Percentiles rank a stretch among this genome's conserved stretches.
phyloP scores from a whole-genome alignment of 2,329 filamentous ascomycete genomes.

The Colletotrichum paranaense region DNA sequence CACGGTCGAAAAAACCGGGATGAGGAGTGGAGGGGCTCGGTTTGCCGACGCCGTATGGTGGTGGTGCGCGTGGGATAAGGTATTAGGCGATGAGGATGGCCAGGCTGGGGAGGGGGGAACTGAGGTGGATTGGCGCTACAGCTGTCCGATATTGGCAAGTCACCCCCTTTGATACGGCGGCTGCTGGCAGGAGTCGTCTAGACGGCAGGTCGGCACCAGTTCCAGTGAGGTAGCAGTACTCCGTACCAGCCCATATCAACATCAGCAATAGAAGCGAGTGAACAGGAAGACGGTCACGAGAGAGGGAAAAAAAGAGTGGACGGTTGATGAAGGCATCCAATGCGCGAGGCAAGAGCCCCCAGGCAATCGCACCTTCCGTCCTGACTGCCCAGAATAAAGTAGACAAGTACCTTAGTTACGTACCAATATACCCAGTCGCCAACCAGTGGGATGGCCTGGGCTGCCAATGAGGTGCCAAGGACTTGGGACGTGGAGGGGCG shows the following conservation, averaged over 20 bases:
- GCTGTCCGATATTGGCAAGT: neutral
- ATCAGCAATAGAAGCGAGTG: neutral
- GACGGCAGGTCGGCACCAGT: neutral
- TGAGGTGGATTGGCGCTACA: constrained; percentile 1
- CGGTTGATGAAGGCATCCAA: neutral
- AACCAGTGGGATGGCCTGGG: neutral
- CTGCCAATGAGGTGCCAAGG: constrained; percentile 7
- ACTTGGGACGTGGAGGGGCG: neutral
- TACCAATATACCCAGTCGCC: neutral
- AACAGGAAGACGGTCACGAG: neutral
- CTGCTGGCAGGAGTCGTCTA: neutral
- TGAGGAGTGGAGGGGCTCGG: constrained; percentile 9
- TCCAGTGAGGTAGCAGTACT: no score
- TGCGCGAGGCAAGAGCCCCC: neutral
- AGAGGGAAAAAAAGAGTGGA: neutral
- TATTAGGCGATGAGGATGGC: constrained; percentile 1
- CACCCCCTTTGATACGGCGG: neutral
- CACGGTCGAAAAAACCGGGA: constrained; percentile 20
- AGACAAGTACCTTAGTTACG: neutral
- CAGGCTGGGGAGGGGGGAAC: neutral
- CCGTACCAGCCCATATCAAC: neutral
- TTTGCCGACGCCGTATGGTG: constrained; percentile 5
- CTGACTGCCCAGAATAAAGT: neutral
- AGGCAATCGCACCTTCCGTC: neutral
- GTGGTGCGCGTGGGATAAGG: neutral